Evolutionary conservation across 2,329 filamentous ascomycete species (phyloP).

Genomic region (Aspergillus sp.): DNA sequence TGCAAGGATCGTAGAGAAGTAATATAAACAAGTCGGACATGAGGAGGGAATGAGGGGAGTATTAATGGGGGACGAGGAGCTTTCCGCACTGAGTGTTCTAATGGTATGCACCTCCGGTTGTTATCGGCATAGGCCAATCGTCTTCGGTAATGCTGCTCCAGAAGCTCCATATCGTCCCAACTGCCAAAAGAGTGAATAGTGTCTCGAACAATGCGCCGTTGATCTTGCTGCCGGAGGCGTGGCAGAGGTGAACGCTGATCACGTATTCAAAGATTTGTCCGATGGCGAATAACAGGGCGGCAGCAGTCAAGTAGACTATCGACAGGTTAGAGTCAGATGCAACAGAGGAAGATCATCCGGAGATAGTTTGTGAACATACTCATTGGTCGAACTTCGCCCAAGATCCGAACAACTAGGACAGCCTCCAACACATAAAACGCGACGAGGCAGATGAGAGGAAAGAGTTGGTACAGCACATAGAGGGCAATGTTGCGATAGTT

Average conservation of each 20-base stretch:
- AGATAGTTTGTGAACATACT: constrained; percentile 48
- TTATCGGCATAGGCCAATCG: constrained; percentile 74
- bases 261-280: constrained; percentile 97
- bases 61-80: constrained; percentile 6
- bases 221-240: constrained; percentile 78
- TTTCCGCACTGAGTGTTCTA: constrained; percentile 1
- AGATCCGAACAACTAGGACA: constrained; percentile 78
- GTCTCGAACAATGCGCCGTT: constrained; percentile 93
- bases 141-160: constrained; percentile 99
- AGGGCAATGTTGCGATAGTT: constrained; percentile 76
- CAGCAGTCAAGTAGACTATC: constrained; percentile 70
- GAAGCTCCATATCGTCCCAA: constrained; percentile 86
- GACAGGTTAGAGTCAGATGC: neutral
- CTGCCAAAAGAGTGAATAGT: constrained; percentile 82
- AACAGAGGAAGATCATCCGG: constrained; percentile 6
- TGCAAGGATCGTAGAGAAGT: constrained; percentile 15
- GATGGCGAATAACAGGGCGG: constrained; percentile 80
- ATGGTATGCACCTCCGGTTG: constrained; percentile 33
- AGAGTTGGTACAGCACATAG: constrained; percentile 91
- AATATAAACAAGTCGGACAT: neutral
- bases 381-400: constrained; percentile 92
- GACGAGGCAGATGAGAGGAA: constrained; percentile 85
- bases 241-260: constrained; percentile 86
- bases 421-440: constrained; percentile 82
- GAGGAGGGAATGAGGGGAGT: constrained; percentile 19